Conservation (phyloP, 1,139 yeast species). For the Saccharomycopsis hybrid region DNA sequence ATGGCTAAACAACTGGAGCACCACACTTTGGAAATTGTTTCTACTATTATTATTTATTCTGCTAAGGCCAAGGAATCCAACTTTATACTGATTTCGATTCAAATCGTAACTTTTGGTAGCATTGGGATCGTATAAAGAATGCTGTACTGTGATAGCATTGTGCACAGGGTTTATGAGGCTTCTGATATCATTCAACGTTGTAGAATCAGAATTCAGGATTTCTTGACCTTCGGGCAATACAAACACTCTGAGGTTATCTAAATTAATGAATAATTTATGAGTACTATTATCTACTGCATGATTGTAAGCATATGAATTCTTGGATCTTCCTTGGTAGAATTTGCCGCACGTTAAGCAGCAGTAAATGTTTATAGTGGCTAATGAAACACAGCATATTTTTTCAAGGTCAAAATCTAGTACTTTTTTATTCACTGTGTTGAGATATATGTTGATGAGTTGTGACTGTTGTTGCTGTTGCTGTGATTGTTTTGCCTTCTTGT, state of each 20-base stretch:
- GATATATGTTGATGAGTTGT: slow-evolving; percentile 28
- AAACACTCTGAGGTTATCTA: slow-evolving; percentile 43
- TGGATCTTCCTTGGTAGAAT: slow-evolving; percentile 63
- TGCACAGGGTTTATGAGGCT: slow-evolving; percentile 49
- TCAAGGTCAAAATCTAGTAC: slow-evolving; percentile 66
- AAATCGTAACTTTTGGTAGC: slow-evolving; percentile 34
- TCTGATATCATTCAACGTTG: slow-evolving; percentile 43
- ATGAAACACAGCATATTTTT: slow-evolving; percentile 56
- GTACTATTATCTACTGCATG: slow-evolving; percentile 52
- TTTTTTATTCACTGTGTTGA: slow-evolving; percentile 50
- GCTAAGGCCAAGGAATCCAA: slow-evolving; percentile 64
- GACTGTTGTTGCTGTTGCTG: too few species aligned
- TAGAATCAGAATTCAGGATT: slow-evolving; percentile 9
- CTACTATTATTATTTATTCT: slow-evolving; percentile 44
- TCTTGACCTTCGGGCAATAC: slow-evolving; percentile 56
- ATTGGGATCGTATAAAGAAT: neutral
- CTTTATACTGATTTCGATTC: slow-evolving; percentile 39
- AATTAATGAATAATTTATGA: slow-evolving; percentile 60
- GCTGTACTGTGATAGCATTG: slow-evolving; percentile 9
- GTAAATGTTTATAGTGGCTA: slow-evolving; percentile 56
- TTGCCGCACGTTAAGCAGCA: slow-evolving; percentile 73
- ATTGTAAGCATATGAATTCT: slow-evolving; percentile 55
- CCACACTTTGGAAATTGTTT: slow-evolving; percentile 50
- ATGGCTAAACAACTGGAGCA: slow-evolving; percentile 54
- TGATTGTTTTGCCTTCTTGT: too few species aligned